Base-by-base conservation (phyloP, 2,329 filamentous ascomycete genomes). In the Colletotrichum tabaci region DNA sequence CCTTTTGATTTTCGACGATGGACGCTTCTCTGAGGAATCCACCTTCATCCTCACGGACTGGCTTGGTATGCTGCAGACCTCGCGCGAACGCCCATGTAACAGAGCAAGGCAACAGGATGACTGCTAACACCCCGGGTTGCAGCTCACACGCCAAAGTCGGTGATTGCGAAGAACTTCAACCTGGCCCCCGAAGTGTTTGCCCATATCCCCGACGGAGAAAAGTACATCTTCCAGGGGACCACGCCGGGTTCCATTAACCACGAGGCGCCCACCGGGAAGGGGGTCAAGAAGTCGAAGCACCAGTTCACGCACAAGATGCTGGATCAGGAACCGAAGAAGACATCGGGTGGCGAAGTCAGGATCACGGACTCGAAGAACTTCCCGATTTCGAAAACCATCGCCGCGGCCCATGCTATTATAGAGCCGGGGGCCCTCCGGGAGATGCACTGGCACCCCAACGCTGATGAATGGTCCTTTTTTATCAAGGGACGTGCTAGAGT, bases 381-480 rank as follows among this genome's bases (percentile, higher is more conserved):
- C 79, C 89, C 90, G 30, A 88, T 94, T 71, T 93, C 92, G 49
- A 91, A 89, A 79, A 93, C 91, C 0, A 88, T 95, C 30, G 92
- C 93, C 0, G 92, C 93, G 0, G 93, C 92, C 0, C 88, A 94
- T 75, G 87, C 93, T 16, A 87, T 88, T 47, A 93, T 95, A 67
- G 84, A 92, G 71, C 92, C 93, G 0, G 92, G 92, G 10, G 92
- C 91, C 0, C 84, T 95, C 77, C 88, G 93, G 7, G 93, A 94
- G 82, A 94, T 95, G 87, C 93, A 95, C 83, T 95, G 93, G 93
- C 93, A 95, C 77, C 92, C 92, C 0, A 90, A 89, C 53, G 92
- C 92, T 10, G 93, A 95, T 76, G 93, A 95, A 79, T 95, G 93
- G 93, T 93, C 90, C 8, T 95, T 93, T 81, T 94, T 95, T 84